phyloP scores from a whole-genome alignment of 2,329 filamentous ascomycete genomes.

The Camptophora hylomeconis region DNA sequence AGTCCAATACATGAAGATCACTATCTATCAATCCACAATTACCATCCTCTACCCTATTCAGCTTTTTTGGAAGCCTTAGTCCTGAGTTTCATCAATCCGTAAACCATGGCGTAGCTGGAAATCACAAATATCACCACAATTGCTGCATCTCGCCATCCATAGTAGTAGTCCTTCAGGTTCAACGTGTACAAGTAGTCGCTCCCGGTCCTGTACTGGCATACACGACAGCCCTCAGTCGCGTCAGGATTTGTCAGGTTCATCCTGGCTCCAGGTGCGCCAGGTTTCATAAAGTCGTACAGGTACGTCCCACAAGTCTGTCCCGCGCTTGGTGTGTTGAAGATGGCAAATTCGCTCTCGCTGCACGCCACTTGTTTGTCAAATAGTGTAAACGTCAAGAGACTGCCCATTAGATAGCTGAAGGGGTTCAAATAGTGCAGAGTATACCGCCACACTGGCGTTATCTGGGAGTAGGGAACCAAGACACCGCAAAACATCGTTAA shows the following conservation, averaged over 20 bases:
- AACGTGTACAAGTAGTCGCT: slow-evolving; percentile 47
- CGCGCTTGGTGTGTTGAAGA: slow-evolving; percentile 32
- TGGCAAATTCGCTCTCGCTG: slow-evolving; percentile 34
- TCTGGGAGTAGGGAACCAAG: slow-evolving; percentile 48
- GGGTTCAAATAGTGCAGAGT: slow-evolving; percentile 50
- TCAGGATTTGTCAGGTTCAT: too few species aligned
- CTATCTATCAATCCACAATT: too few species aligned
- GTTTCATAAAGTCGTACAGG: slow-evolving; percentile 33
- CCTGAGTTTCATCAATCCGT: slow-evolving; percentile 26
- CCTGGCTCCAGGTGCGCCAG: slow-evolving; percentile 24
- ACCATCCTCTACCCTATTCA: too few species aligned
- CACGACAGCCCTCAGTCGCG: too few species aligned
- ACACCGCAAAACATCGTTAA: slow-evolving; percentile 63
- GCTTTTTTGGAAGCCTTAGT: slow-evolving; percentile 27
- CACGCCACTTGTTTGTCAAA: slow-evolving; percentile 38
- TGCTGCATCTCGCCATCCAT: slow-evolving; percentile 54
- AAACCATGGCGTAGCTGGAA: slow-evolving; percentile 40
- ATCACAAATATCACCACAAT: slow-evolving; percentile 45
- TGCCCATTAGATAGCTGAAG: slow-evolving; percentile 49
- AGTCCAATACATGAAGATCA: too few species aligned
- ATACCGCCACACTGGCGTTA: too few species aligned
- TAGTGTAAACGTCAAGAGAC: slow-evolving; percentile 39
- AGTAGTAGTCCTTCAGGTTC: slow-evolving; percentile 48
- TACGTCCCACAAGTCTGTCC: slow-evolving; percentile 46
- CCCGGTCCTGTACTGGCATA: slow-evolving; percentile 47